Evolutionary conservation across 2,329 filamentous ascomycete species (phyloP), one percentile per base, ranked within the genome.

Genomic region (Cladosporium halotolerans): DNA sequence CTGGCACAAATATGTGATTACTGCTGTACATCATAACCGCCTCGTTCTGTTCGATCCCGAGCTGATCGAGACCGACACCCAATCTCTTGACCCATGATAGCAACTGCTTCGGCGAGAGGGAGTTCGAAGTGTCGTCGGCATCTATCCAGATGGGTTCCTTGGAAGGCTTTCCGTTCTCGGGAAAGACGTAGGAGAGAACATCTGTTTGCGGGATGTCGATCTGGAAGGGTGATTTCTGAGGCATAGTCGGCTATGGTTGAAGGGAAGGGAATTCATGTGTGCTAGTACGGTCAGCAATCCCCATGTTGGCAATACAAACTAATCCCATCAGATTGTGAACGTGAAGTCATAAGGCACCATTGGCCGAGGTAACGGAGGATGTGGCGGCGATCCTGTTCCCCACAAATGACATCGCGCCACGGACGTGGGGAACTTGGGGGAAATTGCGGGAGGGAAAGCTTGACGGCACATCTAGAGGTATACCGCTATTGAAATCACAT

Each of bases 1-100:
- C 75, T 0, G 79, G 79, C 1, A 81, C 73, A 57, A 77, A 79
- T 38, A 82, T 74, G 56, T 80, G 76, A 60, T 81, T 82, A 2
- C 75, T 72, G 1, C 75, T 76, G 58, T 74, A 78, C 40, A 79
- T 71, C 72, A 80, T 72, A 28, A 79, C 74, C 1, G 78, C 75
- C 49, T 80, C 77, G 8, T 75, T 74, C 45, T 64, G 67, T 45
- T 70, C 58, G 8, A 80, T 53, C 0, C 73, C 74, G 8, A 76
- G 58, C 2, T 59, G 65, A 41, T 76, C 67, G 4, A 81, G 67
- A 5, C 78, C 77, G 33, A 67, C 63, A 0, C 72, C 75, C 8
- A 82, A 61, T 48, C 76, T 68, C 60, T 73, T 77, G 34, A 76
- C 69, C 77, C 76, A 81, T 68, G 67, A 61, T 23, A 80, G 59